phyloP scores from a whole-genome alignment of 768 basidiomycete species.

The Mycena haematopus region DNA sequence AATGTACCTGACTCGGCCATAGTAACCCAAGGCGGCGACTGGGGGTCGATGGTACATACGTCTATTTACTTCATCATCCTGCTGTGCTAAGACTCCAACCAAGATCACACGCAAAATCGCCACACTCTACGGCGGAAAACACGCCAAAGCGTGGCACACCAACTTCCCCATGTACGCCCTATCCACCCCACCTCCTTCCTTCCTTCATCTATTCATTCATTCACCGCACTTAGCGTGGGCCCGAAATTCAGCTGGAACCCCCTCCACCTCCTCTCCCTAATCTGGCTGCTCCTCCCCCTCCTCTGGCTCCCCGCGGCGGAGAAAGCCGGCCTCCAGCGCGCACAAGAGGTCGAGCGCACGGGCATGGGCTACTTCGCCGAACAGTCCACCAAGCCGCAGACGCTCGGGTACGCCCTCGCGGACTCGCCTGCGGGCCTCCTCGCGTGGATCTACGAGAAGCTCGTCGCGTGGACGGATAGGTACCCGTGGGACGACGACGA shows the following conservation, averaged over 20 bases:
- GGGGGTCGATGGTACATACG: slow-evolving; percentile 45
- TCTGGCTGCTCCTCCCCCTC: slow-evolving; percentile 2
- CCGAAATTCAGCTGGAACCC: slow-evolving; percentile 13
- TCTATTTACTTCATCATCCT: neutral
- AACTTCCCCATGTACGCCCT: slow-evolving; percentile 45
- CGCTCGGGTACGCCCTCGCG: slow-evolving; percentile 47
- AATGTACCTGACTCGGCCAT: neutral
- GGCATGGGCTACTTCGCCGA: slow-evolving; percentile 37
- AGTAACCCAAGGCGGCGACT: slow-evolving; percentile 60
- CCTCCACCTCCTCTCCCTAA: slow-evolving; percentile 3
- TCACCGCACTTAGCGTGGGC: too few relatives aligned
- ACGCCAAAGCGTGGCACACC: slow-evolving; percentile 55
- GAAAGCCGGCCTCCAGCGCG: slow-evolving; percentile 31
- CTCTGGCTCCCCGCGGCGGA: slow-evolving; percentile 29
- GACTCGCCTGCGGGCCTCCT: slow-evolving; percentile 53
- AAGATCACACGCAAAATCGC: slow-evolving; percentile 46
- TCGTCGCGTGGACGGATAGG: slow-evolving; percentile 41
- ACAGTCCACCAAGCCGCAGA: slow-evolving; percentile 45
- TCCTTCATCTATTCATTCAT: neutral
- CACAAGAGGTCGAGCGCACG: slow-evolving; percentile 23
- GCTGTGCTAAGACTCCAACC: neutral
- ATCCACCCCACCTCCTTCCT: too few relatives aligned
- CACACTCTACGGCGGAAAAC: slow-evolving; percentile 42
- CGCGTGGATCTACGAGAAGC: slow-evolving; percentile 43
- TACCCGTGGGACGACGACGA: slow-evolving; percentile 58